Conservation (phyloP, 2,329 filamentous ascomycete genomes). For the Tolypocladium sp. region DNA sequence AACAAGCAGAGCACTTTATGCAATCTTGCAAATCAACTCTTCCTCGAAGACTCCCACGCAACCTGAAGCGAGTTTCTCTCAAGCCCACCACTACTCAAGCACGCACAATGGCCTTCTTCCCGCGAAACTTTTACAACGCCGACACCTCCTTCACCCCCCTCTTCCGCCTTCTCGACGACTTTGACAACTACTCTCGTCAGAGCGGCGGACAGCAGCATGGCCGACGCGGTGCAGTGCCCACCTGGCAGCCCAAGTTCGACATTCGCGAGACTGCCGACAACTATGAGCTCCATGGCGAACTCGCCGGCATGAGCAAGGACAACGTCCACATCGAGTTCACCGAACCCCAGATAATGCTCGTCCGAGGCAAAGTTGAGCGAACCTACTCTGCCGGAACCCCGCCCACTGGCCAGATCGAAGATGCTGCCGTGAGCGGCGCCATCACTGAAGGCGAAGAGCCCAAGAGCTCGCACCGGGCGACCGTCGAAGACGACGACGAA, state of each 20-base stretch:
- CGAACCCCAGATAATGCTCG: constrained; percentile 61
- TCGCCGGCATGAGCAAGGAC: constrained; percentile 66
- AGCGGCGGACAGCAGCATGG: constrained; percentile 13
- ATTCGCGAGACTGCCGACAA: constrained; percentile 57
- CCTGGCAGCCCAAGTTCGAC: constrained; percentile 72
- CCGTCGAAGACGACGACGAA: constrained; percentile 54
- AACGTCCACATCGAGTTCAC: constrained; percentile 71
- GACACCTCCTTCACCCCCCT: constrained; percentile 48
- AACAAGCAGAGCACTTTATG: constrained; percentile 10
- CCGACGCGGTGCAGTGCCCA: constrained; percentile 25
- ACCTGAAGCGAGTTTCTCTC: constrained; percentile 14
- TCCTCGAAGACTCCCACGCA: constrained; percentile 14
- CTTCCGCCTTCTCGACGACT: constrained; percentile 57
- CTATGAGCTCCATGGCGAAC: constrained; percentile 74
- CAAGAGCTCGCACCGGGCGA: constrained; percentile 43
- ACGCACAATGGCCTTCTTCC: constrained; percentile 52
- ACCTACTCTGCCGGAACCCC: constrained; percentile 46
- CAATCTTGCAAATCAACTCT: constrained; percentile 14
- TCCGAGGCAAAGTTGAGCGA: constrained; percentile 62
- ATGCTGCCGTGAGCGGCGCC: constrained; percentile 22
- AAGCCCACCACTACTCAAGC: constrained; percentile 13
- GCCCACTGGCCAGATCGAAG: constrained; percentile 37
- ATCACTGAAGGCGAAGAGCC: constrained; percentile 30
- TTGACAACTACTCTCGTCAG: constrained; percentile 45
- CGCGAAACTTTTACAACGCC: constrained; percentile 39